Base-by-base conservation (phyloP, 257 asterid species). In the Plantago major region DNA sequence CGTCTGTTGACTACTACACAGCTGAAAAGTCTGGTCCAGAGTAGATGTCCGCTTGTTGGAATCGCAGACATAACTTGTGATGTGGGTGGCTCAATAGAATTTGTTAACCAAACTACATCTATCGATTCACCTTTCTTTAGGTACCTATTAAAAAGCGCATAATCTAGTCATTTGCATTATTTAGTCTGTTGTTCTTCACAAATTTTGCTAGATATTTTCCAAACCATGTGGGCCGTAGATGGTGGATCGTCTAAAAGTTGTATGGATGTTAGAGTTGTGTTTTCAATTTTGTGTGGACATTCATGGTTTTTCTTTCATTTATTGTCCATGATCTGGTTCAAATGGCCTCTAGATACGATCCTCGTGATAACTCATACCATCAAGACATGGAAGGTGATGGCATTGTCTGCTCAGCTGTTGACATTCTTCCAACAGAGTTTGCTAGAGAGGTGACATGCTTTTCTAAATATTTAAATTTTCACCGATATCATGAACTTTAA, bases 61-160 rank as follows among this genome's bases (percentile, higher is more conserved):
- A 79, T 93, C 73, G 72, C 88, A 57, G 97, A 93, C 75, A 89
- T 89, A 73, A 80, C 95, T 50, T 93, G 97, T 85, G 99, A 89
- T 66, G 66, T 89, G 14, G 95, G 86, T 59, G 97, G 99, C 71
- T 93, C 99, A 3, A 62, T 93, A 42, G 97, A 89, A 79, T 81
- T 84, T 71, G 75, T 93, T 57, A 90, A 83, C 72, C 81, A 76
- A 77, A 76, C 87, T 51, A 87, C 99, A 47, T 72, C 76, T 15
- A 83, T 93, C 14, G 97, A 93, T 79, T 89, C 95, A 42, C 99
- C 99, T 78, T 89, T 93, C 83, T 67, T 87, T 72, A 89, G 95
- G 98, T 92, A 82, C 55, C 19, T 38, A 22, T 57, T n/a, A n/a
- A 55, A 45, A 48, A 8, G 46, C 11, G 16, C 55, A 26, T 28